Evolutionary conservation across 352 stramenopile genomes (phyloP), one percentile per base, ranked within the genome.

Genomic region (Globisporangium irregulare): DNA sequence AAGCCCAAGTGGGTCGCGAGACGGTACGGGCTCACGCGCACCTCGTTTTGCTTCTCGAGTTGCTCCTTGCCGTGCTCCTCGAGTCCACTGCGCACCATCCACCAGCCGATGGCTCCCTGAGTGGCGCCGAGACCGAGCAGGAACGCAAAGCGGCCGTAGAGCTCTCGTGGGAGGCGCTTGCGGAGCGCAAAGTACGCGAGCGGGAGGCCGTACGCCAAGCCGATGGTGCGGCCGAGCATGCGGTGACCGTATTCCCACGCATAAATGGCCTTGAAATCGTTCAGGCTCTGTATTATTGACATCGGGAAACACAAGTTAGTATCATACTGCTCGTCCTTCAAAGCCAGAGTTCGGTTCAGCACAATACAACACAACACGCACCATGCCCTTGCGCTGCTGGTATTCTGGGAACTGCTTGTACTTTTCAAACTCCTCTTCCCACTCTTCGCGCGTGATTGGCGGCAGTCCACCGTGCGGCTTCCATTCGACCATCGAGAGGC

Each of bases 381-480:
- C 80, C 84, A 94, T 95, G 70, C 86, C 85, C 70, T 95, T 87
- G 62, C 97, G 94, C 79, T 99, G 96, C 79, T 99, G 89, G 79
- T 89, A 99, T 79, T 99, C 98, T 1, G 98, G 97, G 79, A 97
- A 99, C 68, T 95, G 70, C 76, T 99, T 99, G 88, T 99, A 99
- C 55, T 97, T 89, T 32, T 97, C 92, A 69, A 99, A 99, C 81
- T 99, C 97, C 0, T 67, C 76, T 67, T 97, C 64, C 98, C 98
- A 99, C 71, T 99, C 97, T 29, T 87, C 89, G 0, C 82, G 59
- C 20, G 81, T 98, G 46, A 97, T 90, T 9, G 97, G 98, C 54
- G 97, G 97, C 36, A 98, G 71, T 0, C 84, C 89, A 14, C 97
- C 97, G 55, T 98, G 84, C 34, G 95, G 91, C 78, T 98, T 99